Conservation (phyloP, 163 green algal species). For the Chlamydomonas reinhardtii region DNA sequence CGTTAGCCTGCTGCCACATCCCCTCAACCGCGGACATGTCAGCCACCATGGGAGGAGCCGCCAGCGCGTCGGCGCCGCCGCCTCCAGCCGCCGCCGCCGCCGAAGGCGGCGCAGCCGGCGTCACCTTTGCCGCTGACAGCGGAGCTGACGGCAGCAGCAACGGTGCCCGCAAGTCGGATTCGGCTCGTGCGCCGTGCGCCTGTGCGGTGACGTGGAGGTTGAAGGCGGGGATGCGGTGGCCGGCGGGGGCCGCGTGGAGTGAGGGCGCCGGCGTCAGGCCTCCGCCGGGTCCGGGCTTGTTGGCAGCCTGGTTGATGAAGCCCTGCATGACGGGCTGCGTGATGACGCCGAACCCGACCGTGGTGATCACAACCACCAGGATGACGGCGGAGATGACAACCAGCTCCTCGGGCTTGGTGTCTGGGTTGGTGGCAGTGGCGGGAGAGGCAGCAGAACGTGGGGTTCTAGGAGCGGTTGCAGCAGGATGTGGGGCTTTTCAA, state of each 20-base stretch:
- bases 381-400: conserved; percentile 55
- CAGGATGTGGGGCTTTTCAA: too few species aligned
- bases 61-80: too few species aligned
- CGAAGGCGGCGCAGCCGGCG: too few species aligned
- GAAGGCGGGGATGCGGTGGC: neutral
- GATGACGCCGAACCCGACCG: conserved; percentile 50
- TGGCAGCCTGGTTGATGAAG: conserved; percentile 18
- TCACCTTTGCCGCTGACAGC: neutral
- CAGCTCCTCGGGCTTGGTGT: conserved; percentile 24
- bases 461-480: too few species aligned
- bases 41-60: neutral
- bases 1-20: neutral
- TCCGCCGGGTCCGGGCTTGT: too few species aligned
- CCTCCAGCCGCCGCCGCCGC: too few species aligned
- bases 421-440: neutral
- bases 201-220: too few species aligned
- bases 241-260: neutral
- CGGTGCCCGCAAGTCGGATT: neutral
- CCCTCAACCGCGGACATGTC: too few species aligned
- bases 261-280: too few species aligned
- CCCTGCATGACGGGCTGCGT: conserved; percentile 54
- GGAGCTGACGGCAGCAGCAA: neutral
- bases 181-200: too few species aligned
- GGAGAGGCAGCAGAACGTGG: neutral
- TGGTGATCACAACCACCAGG: conserved; percentile 59